A percentile compares a stretch with the other conserved stretches of the same genome.
These are phyloP conservation scores for Gracilariopsis chorda DNA, from an alignment of 23 red algal genomes.

Conservation along the genomic window DNA sequence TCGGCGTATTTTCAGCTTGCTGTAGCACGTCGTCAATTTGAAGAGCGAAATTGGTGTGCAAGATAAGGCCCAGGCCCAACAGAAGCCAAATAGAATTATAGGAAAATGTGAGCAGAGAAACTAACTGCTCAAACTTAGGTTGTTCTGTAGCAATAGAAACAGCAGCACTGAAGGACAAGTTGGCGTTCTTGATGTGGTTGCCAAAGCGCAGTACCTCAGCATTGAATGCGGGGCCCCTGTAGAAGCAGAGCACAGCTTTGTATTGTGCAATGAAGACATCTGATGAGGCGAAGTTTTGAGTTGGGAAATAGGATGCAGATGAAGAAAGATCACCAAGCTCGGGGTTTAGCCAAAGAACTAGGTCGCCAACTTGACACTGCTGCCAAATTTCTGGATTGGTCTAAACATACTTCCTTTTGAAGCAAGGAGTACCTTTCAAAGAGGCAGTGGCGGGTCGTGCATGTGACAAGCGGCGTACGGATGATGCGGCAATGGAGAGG, in stretches of 20 bases:
- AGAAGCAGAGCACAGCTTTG: background rate
- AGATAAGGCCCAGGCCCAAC: constrained; percentile 13
- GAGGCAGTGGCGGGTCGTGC: background rate
- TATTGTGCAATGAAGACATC: background rate
- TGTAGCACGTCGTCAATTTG: constrained; percentile 5
- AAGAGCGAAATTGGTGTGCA: constrained; percentile 11
- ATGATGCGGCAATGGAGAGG: background rate
- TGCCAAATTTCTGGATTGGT: background rate
- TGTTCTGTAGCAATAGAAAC: constrained; percentile 13
- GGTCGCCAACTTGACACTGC: constrained; percentile 1
- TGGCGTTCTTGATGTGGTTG: background rate
- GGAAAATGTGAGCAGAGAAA: background rate
- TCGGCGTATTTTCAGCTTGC: background rate
- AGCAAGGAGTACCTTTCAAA: constrained; percentile 11
- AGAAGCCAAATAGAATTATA: constrained; percentile 48
- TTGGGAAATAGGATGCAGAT: no score
- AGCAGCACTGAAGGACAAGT: background rate
- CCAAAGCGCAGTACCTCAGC: background rate
- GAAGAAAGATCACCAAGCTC: background rate
- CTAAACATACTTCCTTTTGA: background rate
- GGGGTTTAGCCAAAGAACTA: constrained; percentile 31
- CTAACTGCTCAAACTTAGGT: background rate
- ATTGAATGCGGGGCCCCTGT: background rate
- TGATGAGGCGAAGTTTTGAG: background rate
- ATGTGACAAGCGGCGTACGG: background rate